phyloP scores from a whole-genome alignment of 2,329 filamentous ascomycete species.

The Alternaria dauci region DNA sequence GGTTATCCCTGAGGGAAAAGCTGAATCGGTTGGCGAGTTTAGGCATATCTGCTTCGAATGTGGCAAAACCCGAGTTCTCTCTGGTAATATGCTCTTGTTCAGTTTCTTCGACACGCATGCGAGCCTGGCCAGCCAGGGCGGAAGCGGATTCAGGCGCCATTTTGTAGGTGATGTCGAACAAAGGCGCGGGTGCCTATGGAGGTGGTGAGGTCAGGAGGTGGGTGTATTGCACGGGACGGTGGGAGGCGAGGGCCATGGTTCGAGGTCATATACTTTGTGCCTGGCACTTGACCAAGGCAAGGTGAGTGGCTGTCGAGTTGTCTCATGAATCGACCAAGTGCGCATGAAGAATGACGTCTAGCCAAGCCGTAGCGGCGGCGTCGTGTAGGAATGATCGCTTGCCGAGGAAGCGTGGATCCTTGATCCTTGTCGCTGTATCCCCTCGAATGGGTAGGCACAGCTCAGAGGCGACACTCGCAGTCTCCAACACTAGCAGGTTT shows the following conservation, averaged over 20 bases:
- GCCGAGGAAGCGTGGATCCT: conserved; percentile 11
- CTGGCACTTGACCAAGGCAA: conserved; percentile 26
- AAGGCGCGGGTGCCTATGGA: conserved; percentile 32
- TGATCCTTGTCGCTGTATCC: conserved; percentile 6
- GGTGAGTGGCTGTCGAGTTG: conserved; percentile 19
- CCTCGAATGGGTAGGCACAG: neutral
- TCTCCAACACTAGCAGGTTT: neutral
- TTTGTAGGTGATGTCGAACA: conserved; percentile 28
- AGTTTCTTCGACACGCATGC: conserved; percentile 41
- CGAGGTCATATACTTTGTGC: conserved; percentile 25
- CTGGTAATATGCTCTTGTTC: conserved; percentile 47
- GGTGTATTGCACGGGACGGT: conserved; percentile 44
- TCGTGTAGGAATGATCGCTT: conserved; percentile 9
- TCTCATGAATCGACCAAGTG: conserved; percentile 22
- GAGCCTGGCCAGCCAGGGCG: conserved; percentile 42
- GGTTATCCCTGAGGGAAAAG: conserved; percentile 50
- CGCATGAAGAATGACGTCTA: conserved; percentile 20
- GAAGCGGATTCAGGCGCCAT: conserved; percentile 37
- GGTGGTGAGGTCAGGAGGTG: conserved; percentile 43
- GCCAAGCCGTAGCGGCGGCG: conserved; percentile 14
- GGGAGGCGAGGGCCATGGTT: conserved; percentile 28
- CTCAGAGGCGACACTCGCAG: conserved; percentile 5
- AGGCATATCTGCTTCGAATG: conserved; percentile 51
- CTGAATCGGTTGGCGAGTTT: conserved; percentile 43
- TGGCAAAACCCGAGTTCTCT: conserved; percentile 38